A percentile compares a stretch with the other conserved stretches of the same genome.
These are phyloP conservation scores for Conringia planisiliqua DNA, from an alignment of 345 rosid species.

Conservation along the genomic window DNA sequence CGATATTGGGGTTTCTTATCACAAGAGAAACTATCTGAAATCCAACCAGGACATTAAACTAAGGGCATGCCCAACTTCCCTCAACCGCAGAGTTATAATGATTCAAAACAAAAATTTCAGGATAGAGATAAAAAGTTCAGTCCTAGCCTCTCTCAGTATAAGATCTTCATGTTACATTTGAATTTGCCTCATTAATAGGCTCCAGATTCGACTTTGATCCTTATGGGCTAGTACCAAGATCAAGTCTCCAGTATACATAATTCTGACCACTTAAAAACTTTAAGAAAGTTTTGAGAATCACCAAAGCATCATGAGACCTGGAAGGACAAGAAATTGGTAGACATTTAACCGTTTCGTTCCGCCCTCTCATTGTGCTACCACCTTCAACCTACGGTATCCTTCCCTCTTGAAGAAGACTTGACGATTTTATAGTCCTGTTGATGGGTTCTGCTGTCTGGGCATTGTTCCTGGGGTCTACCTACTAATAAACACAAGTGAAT, in stretches of 20 bases:
- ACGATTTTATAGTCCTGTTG: neutral
- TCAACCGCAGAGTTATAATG: neutral
- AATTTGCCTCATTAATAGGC: neutral
- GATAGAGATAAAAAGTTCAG: too few species aligned
- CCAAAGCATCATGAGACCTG: neutral
- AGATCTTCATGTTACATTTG: neutral
- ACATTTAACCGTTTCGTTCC: neutral
- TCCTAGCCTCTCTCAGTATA: neutral
- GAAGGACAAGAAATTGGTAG: neutral
- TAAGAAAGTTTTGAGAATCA: neutral
- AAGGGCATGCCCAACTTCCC: neutral
- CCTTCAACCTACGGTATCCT: neutral
- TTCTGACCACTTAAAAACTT: neutral
- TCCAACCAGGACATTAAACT: neutral
- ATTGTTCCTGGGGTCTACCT: neutral
- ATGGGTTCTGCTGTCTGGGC: neutral
- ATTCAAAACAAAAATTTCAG: neutral
- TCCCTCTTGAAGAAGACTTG: neutral
- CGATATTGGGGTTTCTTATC: neutral
- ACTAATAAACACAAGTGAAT: too few species aligned
- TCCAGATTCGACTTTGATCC: neutral
- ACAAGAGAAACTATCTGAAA: constrained; percentile 3
- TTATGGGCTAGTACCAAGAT: neutral
- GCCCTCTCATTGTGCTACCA: neutral
- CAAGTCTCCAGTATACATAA: neutral